Conservation (phyloP, 2,329 filamentous ascomycete species). For the Diaporthe sp. region DNA sequence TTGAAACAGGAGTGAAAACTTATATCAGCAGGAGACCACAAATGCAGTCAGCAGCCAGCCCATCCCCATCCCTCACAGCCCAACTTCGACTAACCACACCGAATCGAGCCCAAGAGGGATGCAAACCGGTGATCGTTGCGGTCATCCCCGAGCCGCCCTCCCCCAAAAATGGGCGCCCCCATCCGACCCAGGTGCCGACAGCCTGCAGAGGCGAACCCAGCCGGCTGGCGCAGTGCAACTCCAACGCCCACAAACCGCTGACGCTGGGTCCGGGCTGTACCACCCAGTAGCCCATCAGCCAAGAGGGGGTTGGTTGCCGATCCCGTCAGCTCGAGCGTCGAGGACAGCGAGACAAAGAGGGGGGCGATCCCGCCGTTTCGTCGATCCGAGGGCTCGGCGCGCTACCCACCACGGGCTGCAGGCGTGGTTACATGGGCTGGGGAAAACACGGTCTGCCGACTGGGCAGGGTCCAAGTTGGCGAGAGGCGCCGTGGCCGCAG, state of each 20-base stretch:
- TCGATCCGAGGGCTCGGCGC: slow-evolving; percentile 30
- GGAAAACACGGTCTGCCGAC: not conserved
- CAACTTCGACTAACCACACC: not conserved
- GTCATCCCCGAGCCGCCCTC: slow-evolving; percentile 18
- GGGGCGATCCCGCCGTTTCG: slow-evolving; percentile 15
- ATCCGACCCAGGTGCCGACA: not conserved
- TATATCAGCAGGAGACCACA: not conserved
- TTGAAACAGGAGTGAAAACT: slow-evolving; percentile 24
- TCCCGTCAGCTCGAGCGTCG: slow-evolving; percentile 1
- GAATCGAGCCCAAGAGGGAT: not conserved
- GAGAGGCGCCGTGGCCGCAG: not conserved
- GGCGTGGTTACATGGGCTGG: not conserved
- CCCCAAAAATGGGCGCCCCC: not conserved
- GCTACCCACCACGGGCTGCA: not conserved
- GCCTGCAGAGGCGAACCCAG: slow-evolving; percentile 12
- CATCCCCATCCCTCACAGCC: not conserved
- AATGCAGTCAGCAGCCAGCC: slow-evolving; percentile 1
- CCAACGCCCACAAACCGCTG: not conserved
- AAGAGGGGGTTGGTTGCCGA: not conserved
- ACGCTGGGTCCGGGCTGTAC: not conserved
- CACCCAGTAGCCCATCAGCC: not conserved
- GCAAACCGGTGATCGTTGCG: slow-evolving; percentile 20
- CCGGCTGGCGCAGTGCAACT: not conserved
- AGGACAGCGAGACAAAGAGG: not conserved
- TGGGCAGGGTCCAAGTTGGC: not conserved